Base-by-base conservation (phyloP, 148 eudicot species). In the Dysphania ambrosioides region DNA sequence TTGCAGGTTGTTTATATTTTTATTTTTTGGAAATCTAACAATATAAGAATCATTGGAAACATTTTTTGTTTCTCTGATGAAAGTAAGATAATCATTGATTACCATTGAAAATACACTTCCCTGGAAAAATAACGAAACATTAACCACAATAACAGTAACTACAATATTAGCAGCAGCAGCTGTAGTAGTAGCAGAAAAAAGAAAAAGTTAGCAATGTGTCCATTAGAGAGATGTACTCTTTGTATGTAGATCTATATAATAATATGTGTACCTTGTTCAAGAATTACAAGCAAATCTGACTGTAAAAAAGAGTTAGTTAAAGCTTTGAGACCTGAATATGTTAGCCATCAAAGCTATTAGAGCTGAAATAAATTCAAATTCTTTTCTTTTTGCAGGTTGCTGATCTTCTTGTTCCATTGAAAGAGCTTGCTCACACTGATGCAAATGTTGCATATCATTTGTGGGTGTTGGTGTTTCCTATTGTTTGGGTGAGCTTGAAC, bases 371-470 rank as follows among this genome's bases (percentile, higher is more conserved):
- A 74, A 23, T 44, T 40, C 40, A 63, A n/a, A 8, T 31, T 0
- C 2, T 31, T 75, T 34, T 77, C 32, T 23, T 80, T 62, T 75
- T 80, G 62, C 79, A 96, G 99, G 99, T 96, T 68, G 88, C 93
- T 76, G 97, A 96, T 82, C 97, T 96, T 78, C 88, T 96, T 55
- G 79, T 84, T 77, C 96, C 99, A 75, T 82, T 96, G 73, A 96
- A 97, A 80, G 99, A 96, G 82, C 84, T 96, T 84, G 99, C 99
- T 70, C 99, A 96, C 84, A 90, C 91, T 47, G 99, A 96, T 88
- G 92, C 99, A 75, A 90, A 92, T 92, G 99, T 92, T 73, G 99
- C 99, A n/a, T 92, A 96, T 82, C 97, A 90, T 80, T 76, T 96
- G 77, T 96, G 99, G 99, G 97, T 96, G 35, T 84, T 96, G 85